These are phyloP conservation scores for Eleusine indica DNA, from an alignment of 176 grass and related monocot genomes.

Conservation along the genomic window DNA sequence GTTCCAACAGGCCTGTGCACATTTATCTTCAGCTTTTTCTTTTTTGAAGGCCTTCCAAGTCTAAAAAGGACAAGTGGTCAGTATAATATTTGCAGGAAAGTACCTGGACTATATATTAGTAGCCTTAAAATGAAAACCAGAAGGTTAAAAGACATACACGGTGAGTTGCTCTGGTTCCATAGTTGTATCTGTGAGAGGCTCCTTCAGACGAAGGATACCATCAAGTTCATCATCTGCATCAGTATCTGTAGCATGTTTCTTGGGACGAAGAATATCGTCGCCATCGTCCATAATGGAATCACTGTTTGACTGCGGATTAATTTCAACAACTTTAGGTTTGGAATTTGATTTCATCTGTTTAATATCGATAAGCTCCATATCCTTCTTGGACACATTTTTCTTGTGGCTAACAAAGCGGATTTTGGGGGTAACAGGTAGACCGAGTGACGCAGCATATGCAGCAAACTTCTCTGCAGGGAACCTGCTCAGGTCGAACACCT, in stretches of 20 bases:
- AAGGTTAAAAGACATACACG: conserved; percentile 48
- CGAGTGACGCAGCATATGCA: conserved; percentile 78
- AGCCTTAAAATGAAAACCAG: conserved; percentile 8
- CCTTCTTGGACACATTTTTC: conserved; percentile 36
- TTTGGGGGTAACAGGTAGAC: conserved; percentile 71
- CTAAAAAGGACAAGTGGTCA: conserved; percentile 41
- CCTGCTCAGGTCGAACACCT: conserved; percentile 76
- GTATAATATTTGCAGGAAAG: conserved; percentile 11
- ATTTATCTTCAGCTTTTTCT: conserved; percentile 97
- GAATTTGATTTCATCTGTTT: conserved; percentile 26
- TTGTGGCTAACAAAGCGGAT: conserved; percentile 71
- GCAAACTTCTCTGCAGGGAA: conserved; percentile 73
- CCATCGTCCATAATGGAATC: conserved; percentile 42
- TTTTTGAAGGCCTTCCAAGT: conserved; percentile 60
- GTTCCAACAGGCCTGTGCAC: conserved; percentile 73
- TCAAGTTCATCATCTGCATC: conserved; percentile 38
- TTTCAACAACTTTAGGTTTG: conserved; percentile 36
- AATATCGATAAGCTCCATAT: conserved; percentile 24
- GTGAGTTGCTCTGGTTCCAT: conserved; percentile 35
- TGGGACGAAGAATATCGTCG: conserved; percentile 71
- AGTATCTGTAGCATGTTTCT: conserved; percentile 44
- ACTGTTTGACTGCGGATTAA: conserved; percentile 29
- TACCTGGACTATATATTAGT: background rate
- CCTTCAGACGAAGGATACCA: conserved; percentile 63
- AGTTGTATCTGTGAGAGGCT: conserved; percentile 34